A percentile compares a stretch with the other conserved stretches of the same genome.
These are phyloP conservation scores for Sugiyamaella mastotermitis DNA, from an alignment of 805 yeast genomes.

Conservation along the genomic window DNA sequence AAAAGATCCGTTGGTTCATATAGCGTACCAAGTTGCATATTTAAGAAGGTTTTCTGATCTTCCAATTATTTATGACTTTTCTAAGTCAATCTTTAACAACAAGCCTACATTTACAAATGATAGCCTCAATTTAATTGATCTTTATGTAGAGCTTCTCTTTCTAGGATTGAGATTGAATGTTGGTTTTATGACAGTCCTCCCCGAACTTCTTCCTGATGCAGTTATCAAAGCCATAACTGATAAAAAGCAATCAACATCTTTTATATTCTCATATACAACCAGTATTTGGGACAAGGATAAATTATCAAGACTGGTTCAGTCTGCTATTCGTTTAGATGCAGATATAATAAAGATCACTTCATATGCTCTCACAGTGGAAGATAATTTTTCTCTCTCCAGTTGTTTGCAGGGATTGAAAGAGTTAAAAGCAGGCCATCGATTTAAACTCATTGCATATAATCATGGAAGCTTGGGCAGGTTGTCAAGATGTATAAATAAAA, in stretches of 20 bases:
- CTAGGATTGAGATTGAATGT: constrained; percentile 7
- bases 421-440: neutral
- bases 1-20: constrained; percentile 3
- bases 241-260: neutral
- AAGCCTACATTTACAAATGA: constrained; percentile 3
- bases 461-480: constrained; percentile 8
- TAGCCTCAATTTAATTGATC: constrained; percentile 3
- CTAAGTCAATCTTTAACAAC: constrained; percentile 5
- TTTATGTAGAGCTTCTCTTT: constrained; percentile 4
- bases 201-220: constrained; percentile 6
- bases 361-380: constrained; percentile 8
- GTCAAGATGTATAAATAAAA: constrained; percentile 9
- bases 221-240: neutral
- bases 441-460: constrained; percentile 8
- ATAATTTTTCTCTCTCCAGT: constrained; percentile 4
- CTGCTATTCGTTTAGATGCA: neutral
- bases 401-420: neutral
- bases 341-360: constrained; percentile 4
- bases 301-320: neutral
- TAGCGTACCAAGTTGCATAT: constrained; percentile 6
- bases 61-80: constrained; percentile 8
- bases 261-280: constrained; percentile 7
- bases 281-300: constrained; percentile 5
- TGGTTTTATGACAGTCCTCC: constrained; percentile 7
- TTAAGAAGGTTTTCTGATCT: constrained; percentile 2